Base-by-base conservation (phyloP, 2,329 filamentous ascomycete genomes). In the Epicoccum sorghinum region DNA sequence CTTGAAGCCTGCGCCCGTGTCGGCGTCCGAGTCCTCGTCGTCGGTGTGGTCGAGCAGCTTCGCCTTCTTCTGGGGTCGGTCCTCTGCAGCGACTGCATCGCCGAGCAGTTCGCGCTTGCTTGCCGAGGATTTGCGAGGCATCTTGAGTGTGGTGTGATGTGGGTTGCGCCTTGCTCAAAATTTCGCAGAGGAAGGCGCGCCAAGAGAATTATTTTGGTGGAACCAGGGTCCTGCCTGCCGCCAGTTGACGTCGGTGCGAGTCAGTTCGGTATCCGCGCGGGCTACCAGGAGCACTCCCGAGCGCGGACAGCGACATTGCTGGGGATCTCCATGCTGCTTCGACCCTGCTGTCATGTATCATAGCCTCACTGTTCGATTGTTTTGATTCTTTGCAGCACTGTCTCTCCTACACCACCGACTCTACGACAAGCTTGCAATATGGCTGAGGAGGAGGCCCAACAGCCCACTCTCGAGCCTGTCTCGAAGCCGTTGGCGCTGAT, bases 1-100 rank as follows among this genome's bases (percentile, higher is more conserved):
- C 72, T 89, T 92, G 73, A 98, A 65, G 41, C 65, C 61, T 7
- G 65, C 66, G 29, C 59, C 64, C 1, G 62, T 61, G 12, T 65
- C 65, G 43, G 52, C 60, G 43, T 71, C 71, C 7, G 64, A 66
- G 29, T 59, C 67, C 41, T 61, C 66, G 25, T 66, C 63, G 54
- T 71, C 70, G 63, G 66, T 71, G 52, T 74, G 68, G 60, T 76
- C 73, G 54, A 76, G 68, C 37, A 76, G 51, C 51, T 70, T 74
- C 3, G 66, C 68, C 45, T 73, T 70, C 57, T 75, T 76, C 13
- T 66, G 53, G 3, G 70, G 70, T 4, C 65, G 71, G 18, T 72
- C 60, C 62, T 58, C 46, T 2, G 37, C 27, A 8, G 53, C 50
- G 23, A 45, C 41, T 7, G 52, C 47, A n/a, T 63, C 64, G 30